These are phyloP conservation scores for Arthrinium puccinioides DNA, from an alignment of 2,329 filamentous ascomycete genomes.

Conservation along the genomic window DNA sequence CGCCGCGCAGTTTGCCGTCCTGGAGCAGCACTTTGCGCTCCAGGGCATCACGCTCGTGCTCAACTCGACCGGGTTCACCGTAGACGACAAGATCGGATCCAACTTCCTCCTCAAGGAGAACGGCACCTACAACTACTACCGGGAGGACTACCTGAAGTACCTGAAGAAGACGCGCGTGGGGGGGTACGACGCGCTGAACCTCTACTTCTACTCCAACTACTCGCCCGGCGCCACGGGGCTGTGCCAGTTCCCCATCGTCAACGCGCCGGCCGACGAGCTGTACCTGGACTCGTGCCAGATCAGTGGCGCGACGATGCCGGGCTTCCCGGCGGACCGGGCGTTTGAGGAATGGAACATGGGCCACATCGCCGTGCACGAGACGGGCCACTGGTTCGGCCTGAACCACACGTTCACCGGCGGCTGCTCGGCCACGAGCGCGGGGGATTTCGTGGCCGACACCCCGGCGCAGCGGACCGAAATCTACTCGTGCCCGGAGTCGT, in stretches of 20 bases:
- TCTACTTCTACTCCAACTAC: conserved; percentile 5
- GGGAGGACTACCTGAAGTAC: not conserved
- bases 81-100: conserved; percentile 13
- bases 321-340: not conserved
- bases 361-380: no score
- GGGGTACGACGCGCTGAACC: conserved; percentile 5
- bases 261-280: not conserved
- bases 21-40: conserved; percentile 12
- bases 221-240: conserved; percentile 1
- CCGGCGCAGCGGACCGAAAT: no score
- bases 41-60: conserved; percentile 15
- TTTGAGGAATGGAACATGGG: no score
- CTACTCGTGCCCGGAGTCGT: no score
- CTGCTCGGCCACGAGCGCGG: no score
- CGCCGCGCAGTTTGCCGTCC: conserved; percentile 12
- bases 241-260: conserved; percentile 4
- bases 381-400: no score
- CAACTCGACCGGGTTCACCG: conserved; percentile 15
- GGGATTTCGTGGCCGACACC: no score
- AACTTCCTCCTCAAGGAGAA: conserved; percentile 15
- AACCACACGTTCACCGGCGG: no score
- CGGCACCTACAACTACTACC: conserved; percentile 9
- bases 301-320: not conserved
- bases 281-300: not conserved
- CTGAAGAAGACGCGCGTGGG: conserved; percentile 1